Evolutionary conservation across 495 filamentous ascomycete species (phyloP).

Genomic region (Oleoguttula mirabilis): DNA sequence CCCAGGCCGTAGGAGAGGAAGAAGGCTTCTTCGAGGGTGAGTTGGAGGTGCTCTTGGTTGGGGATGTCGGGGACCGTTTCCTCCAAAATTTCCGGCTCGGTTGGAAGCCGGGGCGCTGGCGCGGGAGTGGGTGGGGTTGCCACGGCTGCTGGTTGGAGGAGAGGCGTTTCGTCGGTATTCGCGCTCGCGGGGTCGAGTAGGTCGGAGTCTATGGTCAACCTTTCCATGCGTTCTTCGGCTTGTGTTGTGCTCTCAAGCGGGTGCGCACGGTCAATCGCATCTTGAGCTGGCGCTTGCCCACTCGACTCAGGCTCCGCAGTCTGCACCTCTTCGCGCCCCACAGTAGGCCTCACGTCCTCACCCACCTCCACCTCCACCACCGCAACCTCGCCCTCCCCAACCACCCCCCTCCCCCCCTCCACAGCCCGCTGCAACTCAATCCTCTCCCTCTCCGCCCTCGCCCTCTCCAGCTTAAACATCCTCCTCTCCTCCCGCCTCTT

Average conservation of each 20-base stretch:
- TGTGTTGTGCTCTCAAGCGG: not conserved
- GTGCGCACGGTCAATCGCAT: not conserved
- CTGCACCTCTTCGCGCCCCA: not conserved
- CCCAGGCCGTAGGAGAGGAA: constrained; percentile 80
- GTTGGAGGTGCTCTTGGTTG: constrained; percentile 83
- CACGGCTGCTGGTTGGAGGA: too few species aligned
- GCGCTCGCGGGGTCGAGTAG: not conserved
- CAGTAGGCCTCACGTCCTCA: too few species aligned
- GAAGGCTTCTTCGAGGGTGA: constrained; percentile 82
- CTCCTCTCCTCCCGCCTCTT: constrained; percentile 66
- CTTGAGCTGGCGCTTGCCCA: too few species aligned
- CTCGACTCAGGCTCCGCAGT: too few species aligned
- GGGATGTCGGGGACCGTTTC: constrained; percentile 37
- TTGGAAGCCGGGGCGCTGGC: not conserved
- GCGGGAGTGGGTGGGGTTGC: too few species aligned
- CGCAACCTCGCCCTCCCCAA: constrained; percentile 20
- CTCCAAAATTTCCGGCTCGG: constrained; percentile 1
- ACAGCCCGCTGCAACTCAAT: constrained; percentile 62
- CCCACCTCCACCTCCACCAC: constrained; percentile 1
- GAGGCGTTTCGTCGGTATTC: not conserved
- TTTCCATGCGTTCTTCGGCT: not conserved
- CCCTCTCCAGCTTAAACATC: constrained; percentile 77
- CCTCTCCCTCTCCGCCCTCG: constrained; percentile 66
- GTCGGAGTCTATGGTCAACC: not conserved
- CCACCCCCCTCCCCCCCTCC: constrained; percentile 28